Evolutionary conservation across 164 flowering plant genomes (phyloP).

Genomic region (Houttuynia cordata): DNA sequence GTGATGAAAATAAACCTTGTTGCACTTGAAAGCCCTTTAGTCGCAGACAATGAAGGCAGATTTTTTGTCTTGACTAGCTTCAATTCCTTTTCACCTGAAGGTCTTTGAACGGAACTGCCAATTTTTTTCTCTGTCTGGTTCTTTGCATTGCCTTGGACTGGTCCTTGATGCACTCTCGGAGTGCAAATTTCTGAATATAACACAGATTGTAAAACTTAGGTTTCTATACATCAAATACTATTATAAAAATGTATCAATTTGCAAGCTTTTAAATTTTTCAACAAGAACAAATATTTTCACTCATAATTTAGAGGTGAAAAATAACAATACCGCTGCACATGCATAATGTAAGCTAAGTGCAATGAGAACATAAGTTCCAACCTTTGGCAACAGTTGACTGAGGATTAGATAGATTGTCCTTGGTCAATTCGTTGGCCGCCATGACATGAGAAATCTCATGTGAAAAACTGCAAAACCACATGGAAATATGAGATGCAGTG

Average conservation of each 20-base stretch:
- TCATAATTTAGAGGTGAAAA: no score
- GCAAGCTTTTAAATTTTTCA: no score
- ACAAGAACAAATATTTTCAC: no score
- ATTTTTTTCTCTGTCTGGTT: conserved; percentile 44
- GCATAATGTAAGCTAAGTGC: no score
- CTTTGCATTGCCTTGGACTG: conserved; percentile 19
- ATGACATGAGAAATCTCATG: not conserved
- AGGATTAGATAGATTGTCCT: not conserved
- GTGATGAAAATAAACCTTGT: not conserved
- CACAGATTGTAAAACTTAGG: no score
- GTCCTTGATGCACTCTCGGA: conserved; percentile 31
- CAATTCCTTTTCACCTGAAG: conserved; percentile 33
- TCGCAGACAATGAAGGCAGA: not conserved
- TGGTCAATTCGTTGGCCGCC: not conserved
- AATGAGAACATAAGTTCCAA: not conserved
- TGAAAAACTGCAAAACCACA: not conserved
- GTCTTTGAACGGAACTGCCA: conserved; percentile 41
- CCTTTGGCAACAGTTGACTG: not conserved
- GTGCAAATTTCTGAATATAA: conserved; percentile 36
- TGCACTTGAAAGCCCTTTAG: not conserved
- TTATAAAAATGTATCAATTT: no score
- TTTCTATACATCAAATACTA: no score
- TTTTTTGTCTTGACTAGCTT: conserved; percentile 15
- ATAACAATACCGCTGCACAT: no score
- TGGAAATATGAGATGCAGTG: not conserved